Evolutionary conservation across 106 monocot species (phyloP).

Genomic region (Phalaenopsis equestris): DNA sequence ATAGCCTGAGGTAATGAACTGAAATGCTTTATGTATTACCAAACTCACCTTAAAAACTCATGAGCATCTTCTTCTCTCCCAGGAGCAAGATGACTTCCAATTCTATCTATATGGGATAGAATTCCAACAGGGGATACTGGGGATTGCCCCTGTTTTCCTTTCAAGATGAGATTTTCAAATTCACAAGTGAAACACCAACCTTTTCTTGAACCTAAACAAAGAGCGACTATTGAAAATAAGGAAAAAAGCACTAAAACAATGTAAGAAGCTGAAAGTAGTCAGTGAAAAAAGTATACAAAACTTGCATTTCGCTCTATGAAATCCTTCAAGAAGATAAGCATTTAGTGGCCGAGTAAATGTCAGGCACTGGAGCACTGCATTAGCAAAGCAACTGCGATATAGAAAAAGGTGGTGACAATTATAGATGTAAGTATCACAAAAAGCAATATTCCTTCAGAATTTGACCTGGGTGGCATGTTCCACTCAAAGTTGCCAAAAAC

Average conservation of each 20-base stretch:
- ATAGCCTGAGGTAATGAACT: neutral
- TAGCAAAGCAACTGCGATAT: constrained; percentile 68
- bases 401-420: constrained; percentile 2
- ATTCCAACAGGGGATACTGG: constrained; percentile 55
- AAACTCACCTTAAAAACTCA: constrained; percentile 66
- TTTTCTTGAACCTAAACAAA: constrained; percentile 30
- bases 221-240: neutral
- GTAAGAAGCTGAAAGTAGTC: neutral
- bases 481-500: neutral
- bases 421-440: neutral
- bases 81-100: constrained; percentile 64
- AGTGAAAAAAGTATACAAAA: neutral
- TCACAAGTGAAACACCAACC: constrained; percentile 78
- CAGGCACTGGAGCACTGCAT: constrained; percentile 79
- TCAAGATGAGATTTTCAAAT: constrained; percentile 51
- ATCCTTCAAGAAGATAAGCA: constrained; percentile 63
- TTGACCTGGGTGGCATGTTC: neutral
- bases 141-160: constrained; percentile 55
- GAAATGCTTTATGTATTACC: neutral
- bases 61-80: constrained; percentile 88
- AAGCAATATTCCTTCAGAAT: neutral
- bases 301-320: constrained; percentile 49
- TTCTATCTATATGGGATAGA: constrained; percentile 55
- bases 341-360: constrained; percentile 65
- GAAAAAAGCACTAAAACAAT: neutral